Base-by-base conservation (phyloP, 495 filamentous ascomycete genomes). In the Trichocladium uniseriatum region DNA sequence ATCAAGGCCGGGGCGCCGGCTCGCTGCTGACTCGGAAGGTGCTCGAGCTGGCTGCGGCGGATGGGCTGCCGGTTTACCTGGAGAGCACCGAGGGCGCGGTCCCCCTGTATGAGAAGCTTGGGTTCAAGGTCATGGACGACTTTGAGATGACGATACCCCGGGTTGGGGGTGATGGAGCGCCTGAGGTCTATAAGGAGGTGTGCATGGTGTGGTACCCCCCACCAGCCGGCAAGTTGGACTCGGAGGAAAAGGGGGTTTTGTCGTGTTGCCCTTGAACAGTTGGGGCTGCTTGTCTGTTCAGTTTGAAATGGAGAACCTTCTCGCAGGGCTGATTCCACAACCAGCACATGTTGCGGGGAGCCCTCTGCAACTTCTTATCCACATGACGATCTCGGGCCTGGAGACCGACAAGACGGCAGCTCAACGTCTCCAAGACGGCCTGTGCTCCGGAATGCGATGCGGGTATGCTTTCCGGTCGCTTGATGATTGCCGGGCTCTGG, bases 31-130 rank as follows among this genome's bases (percentile, higher is more conserved):
- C 65, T 6, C n/a, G 58, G 8, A 52, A 45, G 31, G 65, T 74
- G 5, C 61, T 72, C 21, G 59, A 51, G 4, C 36, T 63, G 37
- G 70, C 70, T 0, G 59, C 63, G 11, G 52, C 44, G 21, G 68
- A 71, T 6, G 48, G 52, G 6, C 29, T 74, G 35, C 54, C 66
- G 0, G 57, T 71, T 9, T 72, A 75, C 44, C 57, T 76, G 5
- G 71, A 76, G 37, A 69, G 65, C 15, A 66, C 71, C 24, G 55
- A 61, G n/a, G 29, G 63, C 1, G 72, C 72, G 0, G 61, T 64
- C 5, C 44, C 60, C 8, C 53, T 74, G 52, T 77, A 77, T 48
- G 57, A 60, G 27, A 61, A 54, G 44, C 45, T 69, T 2, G 71
- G 74, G 32, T 77, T 72, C 43, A 45, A 45, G 28, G 44, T 10